These are phyloP conservation scores for Quercus lobata DNA, from an alignment of 331 rosid genomes.

Conservation along the genomic window DNA sequence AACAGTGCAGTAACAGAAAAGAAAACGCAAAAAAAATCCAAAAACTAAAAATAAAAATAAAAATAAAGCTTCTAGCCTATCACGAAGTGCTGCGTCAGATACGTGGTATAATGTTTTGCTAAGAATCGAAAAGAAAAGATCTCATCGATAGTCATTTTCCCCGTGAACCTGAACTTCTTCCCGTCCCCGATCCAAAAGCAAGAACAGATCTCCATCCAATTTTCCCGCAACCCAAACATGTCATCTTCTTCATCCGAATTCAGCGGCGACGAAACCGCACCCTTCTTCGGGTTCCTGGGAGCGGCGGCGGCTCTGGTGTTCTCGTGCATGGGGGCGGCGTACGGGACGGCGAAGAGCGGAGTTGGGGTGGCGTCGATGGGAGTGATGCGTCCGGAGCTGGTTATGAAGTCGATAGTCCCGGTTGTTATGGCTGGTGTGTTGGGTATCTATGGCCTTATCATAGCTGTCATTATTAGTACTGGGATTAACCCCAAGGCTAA, in stretches of 20 bases:
- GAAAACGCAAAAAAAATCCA: too few relatives aligned
- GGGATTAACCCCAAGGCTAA: constrained; percentile 76
- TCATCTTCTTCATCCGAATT: constrained; percentile 26
- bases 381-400: constrained; percentile 76
- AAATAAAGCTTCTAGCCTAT: too few relatives aligned
- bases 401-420: constrained; percentile 79
- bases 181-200: not conserved
- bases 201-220: not conserved
- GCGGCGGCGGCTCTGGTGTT: constrained; percentile 67
- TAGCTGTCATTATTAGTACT: constrained; percentile 71
- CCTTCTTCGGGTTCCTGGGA: constrained; percentile 65
- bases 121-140: too few relatives aligned
- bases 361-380: constrained; percentile 85
- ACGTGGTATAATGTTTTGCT: too few relatives aligned
- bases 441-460: constrained; percentile 63
- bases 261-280: constrained; percentile 69
- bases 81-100: too few relatives aligned
- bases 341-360: constrained; percentile 75
- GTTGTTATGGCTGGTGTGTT: constrained; percentile 81
- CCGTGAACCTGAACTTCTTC: not conserved
- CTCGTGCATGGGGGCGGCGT: constrained; percentile 80
- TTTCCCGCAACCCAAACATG: constrained; percentile 6
- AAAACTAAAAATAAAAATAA: too few relatives aligned
- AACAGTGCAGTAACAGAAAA: too few relatives aligned
- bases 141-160: not conserved